Evolutionary conservation across 495 filamentous ascomycete genomes (phyloP), one percentile per base, ranked within the genome.

Genomic region (Trichoderma erinaceum): DNA sequence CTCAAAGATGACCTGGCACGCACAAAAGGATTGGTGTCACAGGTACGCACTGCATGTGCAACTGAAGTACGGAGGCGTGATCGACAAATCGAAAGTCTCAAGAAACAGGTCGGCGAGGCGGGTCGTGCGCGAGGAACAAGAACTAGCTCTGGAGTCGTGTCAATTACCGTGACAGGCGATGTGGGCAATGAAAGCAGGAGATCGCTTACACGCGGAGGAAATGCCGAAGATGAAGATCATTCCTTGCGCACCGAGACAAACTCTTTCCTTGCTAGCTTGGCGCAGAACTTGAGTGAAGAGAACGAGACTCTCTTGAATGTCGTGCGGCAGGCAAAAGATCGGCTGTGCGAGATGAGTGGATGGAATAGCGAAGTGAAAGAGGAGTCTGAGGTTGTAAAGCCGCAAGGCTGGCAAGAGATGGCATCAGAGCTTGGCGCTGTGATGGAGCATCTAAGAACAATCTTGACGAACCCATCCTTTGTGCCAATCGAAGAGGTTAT

Each of bases 401-500:
- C 83, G 13, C 78, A 87, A 4, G 89, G 86, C 35, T 92, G 89
- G 73, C 90, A 92, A 63, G 87, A 88, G 32, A 78, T 98, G 52
- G 86, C 90, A 0, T 70, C 74, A 8, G 89, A 94, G 67, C 84
- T 97, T 77, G 88, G 92, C 32, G 76, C 76, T 4, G 87, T 94
- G 1, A 81, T 98, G 68, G 87, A 90, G 65, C 91, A 95, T 70
- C 81, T 98, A 63, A 85, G 88, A 69, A 90, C 83, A 4, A 82
- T 99, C 44, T 81, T 99, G 35, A 97, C 93, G 13, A 97, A 97
- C 70, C 95, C 95, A 6, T 94, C 91, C 11, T 99, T 98, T 76
- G 95, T 97, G 41, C 91, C 95, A 0, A 83, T 99, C n/a, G 96
- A 98, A 74, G 84, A 97, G 75, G 91, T 97, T 8, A 91, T 93